phyloP scores from a whole-genome alignment of 2,329 filamentous ascomycete species.

The Fusarium sp. region DNA sequence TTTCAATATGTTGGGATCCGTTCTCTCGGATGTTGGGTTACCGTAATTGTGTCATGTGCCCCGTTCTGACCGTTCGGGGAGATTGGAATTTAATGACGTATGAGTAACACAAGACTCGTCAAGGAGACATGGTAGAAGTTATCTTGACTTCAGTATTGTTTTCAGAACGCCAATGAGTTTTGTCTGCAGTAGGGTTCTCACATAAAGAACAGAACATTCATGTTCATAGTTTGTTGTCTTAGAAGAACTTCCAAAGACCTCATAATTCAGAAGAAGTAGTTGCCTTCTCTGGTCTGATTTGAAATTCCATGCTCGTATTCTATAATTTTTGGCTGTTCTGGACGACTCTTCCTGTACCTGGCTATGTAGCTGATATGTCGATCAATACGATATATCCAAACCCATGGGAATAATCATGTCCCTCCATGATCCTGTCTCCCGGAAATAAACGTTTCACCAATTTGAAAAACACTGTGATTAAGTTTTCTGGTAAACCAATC shows the following conservation, averaged over 20 bases:
- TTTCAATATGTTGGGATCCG: neutral
- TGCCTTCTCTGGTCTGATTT: rapidly evolving
- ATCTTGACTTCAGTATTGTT: neutral
- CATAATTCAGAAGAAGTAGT: neutral
- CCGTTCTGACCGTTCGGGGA: neutral
- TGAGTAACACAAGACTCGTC: neutral
- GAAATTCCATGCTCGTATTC: rapidly evolving
- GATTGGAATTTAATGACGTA: conserved; percentile 4
- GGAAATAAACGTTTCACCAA: neutral
- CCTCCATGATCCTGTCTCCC: neutral
- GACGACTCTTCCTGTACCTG: neutral
- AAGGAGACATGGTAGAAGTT: neutral
- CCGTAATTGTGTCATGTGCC: neutral
- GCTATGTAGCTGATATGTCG: neutral
- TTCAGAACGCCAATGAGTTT: neutral
- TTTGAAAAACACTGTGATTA: neutral
- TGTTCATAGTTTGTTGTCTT: no score
- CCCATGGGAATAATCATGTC: neutral
- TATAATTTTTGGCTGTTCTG: rapidly evolving
- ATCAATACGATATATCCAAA: neutral
- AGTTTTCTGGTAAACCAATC: neutral
- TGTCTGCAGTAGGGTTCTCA: no score
- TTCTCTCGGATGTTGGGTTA: neutral
- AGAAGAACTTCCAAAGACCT: no score
- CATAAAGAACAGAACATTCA: neutral